phyloP scores from a whole-genome alignment of 371 early-diverging fungal genomes.

The Nosema muscidifuracis region DNA sequence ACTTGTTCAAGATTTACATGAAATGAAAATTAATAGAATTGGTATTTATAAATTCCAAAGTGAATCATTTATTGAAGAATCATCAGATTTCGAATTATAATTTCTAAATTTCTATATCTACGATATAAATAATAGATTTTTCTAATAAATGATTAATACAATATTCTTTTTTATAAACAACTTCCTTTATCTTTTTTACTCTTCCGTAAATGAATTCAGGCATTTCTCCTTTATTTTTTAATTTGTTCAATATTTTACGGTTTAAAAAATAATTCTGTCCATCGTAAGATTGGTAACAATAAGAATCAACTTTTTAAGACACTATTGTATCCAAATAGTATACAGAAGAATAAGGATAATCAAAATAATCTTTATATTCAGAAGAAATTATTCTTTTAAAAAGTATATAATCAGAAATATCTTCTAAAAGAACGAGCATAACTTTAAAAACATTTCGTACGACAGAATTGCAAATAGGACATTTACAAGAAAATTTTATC shows the following conservation, averaged over 20 bases:
- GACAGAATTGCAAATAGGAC: neutral
- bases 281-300: neutral
- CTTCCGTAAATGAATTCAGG: neutral
- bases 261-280: neutral
- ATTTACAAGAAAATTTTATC: neutral
- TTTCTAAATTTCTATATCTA: neutral
- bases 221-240: neutral
- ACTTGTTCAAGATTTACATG: slow-evolving; percentile 45
- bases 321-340: neutral
- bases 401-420: neutral
- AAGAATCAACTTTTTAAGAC: neutral
- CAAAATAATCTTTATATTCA: neutral
- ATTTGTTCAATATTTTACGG: neutral
- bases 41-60: slow-evolving; percentile 32
- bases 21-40: slow-evolving; percentile 48
- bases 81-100: slow-evolving; percentile 5
- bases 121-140: slow-evolving; percentile 9
- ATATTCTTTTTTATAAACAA: neutral
- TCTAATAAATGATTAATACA: slow-evolving; percentile 26
- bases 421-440: neutral
- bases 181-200: neutral
- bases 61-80: slow-evolving; percentile 33
- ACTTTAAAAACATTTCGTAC: neutral
- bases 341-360: neutral
- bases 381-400: neutral